phyloP scores from a whole-genome alignment of 2,329 filamentous ascomycete species.

The Neonectria hederae region DNA sequence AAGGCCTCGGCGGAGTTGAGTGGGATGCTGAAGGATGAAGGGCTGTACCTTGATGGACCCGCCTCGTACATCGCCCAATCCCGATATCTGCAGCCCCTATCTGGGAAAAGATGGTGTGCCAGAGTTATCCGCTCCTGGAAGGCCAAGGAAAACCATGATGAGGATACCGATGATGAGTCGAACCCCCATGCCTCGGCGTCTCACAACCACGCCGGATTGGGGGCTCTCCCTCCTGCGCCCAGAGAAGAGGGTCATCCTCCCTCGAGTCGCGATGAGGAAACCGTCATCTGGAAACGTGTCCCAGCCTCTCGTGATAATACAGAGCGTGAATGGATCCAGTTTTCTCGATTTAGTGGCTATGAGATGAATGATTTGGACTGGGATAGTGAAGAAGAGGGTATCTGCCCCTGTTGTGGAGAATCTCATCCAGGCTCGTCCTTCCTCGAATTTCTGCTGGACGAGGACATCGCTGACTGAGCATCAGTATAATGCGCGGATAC shows the following conservation, averaged over 20 bases:
- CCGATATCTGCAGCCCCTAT: slow-evolving; percentile 52
- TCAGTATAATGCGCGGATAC: slow-evolving; percentile 29
- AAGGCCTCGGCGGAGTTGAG: slow-evolving; percentile 59
- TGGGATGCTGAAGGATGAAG: slow-evolving; percentile 64
- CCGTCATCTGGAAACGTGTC: slow-evolving; percentile 62
- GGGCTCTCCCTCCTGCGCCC: slow-evolving; percentile 53
- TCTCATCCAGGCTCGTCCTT: slow-evolving; percentile 49
- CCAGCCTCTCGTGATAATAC: slow-evolving; percentile 52
- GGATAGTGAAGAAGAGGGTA: slow-evolving; percentile 48
- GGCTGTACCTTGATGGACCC: slow-evolving; percentile 58
- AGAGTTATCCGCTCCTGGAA: slow-evolving; percentile 59
- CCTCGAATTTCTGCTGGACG: slow-evolving; percentile 44
- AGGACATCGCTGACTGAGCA: slow-evolving; percentile 41
- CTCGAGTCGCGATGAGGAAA: slow-evolving; percentile 53
- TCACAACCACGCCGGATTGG: slow-evolving; percentile 43
- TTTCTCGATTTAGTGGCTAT: slow-evolving; percentile 53
- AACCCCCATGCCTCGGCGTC: slow-evolving; percentile 30
- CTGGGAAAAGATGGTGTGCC: slow-evolving; percentile 51
- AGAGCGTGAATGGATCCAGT: slow-evolving; percentile 60
- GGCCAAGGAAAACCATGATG: slow-evolving; percentile 38
- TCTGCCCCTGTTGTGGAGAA: slow-evolving; percentile 54
- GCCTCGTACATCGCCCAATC: slow-evolving; percentile 55
- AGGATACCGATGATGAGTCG: slow-evolving; percentile 42
- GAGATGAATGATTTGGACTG: slow-evolving; percentile 47
- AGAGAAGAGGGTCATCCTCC: slow-evolving; percentile 54